phyloP scores from a whole-genome alignment of 495 filamentous ascomycete genomes.

The Penicillium fimorum region DNA sequence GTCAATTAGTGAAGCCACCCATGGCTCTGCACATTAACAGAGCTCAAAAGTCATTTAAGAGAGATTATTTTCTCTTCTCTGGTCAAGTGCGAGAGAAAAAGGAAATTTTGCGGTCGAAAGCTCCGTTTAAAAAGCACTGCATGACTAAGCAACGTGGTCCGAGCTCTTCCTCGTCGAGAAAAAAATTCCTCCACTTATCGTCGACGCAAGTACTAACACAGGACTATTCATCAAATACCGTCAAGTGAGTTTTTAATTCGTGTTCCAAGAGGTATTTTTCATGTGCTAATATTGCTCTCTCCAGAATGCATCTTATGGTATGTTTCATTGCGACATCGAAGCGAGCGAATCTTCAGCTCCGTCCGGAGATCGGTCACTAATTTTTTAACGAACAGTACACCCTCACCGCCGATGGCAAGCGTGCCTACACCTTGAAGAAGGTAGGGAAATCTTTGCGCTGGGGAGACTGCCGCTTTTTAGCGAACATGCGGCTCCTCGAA shows the following conservation, averaged over 20 bases:
- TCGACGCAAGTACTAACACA: slow-evolving; percentile 9
- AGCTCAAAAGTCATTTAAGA: background rate
- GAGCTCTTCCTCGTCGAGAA: slow-evolving; percentile 27
- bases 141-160: slow-evolving; percentile 36
- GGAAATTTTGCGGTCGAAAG: slow-evolving; percentile 24
- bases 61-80: slow-evolving; percentile 9
- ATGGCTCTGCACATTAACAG: slow-evolving; percentile 9
- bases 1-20: slow-evolving; percentile 2
- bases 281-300: slow-evolving; percentile 19
- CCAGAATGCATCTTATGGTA: slow-evolving; percentile 57
- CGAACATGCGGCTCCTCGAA: background rate
- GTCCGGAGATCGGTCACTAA: slow-evolving; percentile 14
- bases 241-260: slow-evolving; percentile 32
- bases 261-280: background rate
- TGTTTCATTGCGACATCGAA: slow-evolving; percentile 14
- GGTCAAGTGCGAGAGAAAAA: slow-evolving; percentile 19
- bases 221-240: slow-evolving; percentile 18
- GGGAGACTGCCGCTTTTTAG: background rate
- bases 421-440: slow-evolving; percentile 71
- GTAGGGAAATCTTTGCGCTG: slow-evolving; percentile 9
- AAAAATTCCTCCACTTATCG: slow-evolving; percentile 35
- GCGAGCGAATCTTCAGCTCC: slow-evolving; percentile 3
- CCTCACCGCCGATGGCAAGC: slow-evolving; percentile 71
- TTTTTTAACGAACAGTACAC: slow-evolving; percentile 58
- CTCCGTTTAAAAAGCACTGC: slow-evolving; percentile 26